phyloP scores from a whole-genome alignment of 2,329 filamentous ascomycete genomes.

The Sclerotinia subarctica region DNA sequence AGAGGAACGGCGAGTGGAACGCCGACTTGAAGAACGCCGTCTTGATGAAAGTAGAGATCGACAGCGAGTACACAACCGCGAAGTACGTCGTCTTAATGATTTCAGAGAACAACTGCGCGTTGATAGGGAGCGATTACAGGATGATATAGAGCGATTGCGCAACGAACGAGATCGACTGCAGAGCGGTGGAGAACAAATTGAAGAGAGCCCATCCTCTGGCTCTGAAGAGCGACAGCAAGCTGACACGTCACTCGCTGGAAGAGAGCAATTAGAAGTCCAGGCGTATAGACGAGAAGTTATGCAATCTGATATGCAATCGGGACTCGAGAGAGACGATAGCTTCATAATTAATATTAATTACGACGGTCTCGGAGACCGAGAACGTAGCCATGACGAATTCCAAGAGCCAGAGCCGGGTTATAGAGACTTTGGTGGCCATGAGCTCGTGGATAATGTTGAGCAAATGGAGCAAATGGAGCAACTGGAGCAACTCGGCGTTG shows the following conservation, averaged over 20 bases:
- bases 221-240: neutral
- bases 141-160: neutral
- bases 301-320: neutral
- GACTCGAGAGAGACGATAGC: neutral
- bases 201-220: neutral
- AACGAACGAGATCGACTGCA: neutral
- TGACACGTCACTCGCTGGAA: neutral
- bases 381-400: neutral
- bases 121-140: neutral
- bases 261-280: neutral
- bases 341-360: neutral
- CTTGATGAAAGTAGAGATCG: neutral
- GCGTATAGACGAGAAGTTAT: neutral
- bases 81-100: neutral
- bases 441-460: slow-evolving; percentile 23
- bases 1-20: neutral
- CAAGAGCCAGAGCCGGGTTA: neutral
- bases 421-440: neutral
- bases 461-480: slow-evolving; percentile 26
- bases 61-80: neutral
- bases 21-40: neutral
- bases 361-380: slow-evolving; percentile 13
- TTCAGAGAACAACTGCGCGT: neutral
- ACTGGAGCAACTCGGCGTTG: slow-evolving; percentile 42
- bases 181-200: neutral